Conservation (phyloP, 352 stramenopile genomes). For the Phytophthora citrophthora region DNA sequence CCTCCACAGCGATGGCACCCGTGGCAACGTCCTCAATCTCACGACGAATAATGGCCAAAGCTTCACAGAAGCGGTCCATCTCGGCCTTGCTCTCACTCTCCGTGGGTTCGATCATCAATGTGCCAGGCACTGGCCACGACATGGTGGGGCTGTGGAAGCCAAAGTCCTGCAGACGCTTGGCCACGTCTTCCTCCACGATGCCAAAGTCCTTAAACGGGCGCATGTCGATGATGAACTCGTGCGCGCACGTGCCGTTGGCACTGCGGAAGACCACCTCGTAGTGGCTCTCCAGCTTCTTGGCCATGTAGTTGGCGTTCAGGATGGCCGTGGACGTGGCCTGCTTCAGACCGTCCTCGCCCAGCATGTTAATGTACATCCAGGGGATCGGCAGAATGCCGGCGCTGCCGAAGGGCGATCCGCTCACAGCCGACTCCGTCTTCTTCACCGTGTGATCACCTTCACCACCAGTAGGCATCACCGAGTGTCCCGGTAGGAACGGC, state of each 20-base stretch:
- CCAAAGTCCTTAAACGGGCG: slow-evolving; percentile 96
- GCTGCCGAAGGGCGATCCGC: slow-evolving; percentile 96
- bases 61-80: slow-evolving; percentile 97
- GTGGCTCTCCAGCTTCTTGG: slow-evolving; percentile 92
- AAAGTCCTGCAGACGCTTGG: slow-evolving; percentile 99
- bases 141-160: slow-evolving; percentile 99
- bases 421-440: slow-evolving; percentile 89
- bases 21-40: slow-evolving; percentile 98
- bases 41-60: slow-evolving; percentile 95
- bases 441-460: slow-evolving; percentile 76
- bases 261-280: slow-evolving; percentile 97
- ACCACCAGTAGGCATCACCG: slow-evolving; percentile 80
- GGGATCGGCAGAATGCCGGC: slow-evolving; percentile 99
- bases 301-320: slow-evolving; percentile 99
- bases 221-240: slow-evolving; percentile 99
- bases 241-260: slow-evolving; percentile 97
- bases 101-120: slow-evolving; percentile 99
- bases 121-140: slow-evolving; percentile 98
- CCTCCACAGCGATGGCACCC: slow-evolving; percentile 90
- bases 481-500: slow-evolving; percentile 96
- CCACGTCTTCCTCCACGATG: slow-evolving; percentile 98
- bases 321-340: slow-evolving; percentile 95
- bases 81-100: slow-evolving; percentile 98
- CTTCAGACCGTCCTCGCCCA: slow-evolving; percentile 95
- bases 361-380: slow-evolving; percentile 99